These are phyloP conservation scores for Saccharomyces eubayanus DNA, from an alignment of 805 yeast species.

Conservation along the genomic window DNA sequence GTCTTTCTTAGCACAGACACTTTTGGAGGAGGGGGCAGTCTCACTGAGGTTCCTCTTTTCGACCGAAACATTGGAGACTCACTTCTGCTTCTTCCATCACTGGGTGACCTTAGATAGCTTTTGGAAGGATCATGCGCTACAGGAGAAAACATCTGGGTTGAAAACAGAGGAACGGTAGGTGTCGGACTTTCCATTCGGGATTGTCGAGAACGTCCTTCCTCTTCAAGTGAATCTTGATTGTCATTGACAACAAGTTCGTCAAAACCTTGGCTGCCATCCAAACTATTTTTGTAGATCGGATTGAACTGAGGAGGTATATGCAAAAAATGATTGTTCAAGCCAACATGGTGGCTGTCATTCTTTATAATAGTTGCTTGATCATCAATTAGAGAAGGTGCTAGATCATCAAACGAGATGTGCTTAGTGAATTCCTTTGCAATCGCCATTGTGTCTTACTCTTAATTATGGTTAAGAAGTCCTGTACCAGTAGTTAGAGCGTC, in stretches of 20 bases:
- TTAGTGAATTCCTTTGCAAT: slow-evolving; percentile 11
- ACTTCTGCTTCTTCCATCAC: slow-evolving; percentile 9
- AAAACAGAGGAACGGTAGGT: background rate
- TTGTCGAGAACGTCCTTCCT: background rate
- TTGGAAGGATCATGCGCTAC: background rate
- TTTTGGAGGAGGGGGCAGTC: slow-evolving; percentile 25
- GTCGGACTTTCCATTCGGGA: background rate
- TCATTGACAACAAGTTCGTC: background rate
- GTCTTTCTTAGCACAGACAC: slow-evolving; percentile 11
- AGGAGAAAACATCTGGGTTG: background rate
- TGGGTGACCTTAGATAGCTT: background rate
- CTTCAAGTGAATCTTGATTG: background rate
- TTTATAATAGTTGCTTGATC: slow-evolving; percentile 21
- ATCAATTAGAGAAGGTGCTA: slow-evolving; percentile 24
- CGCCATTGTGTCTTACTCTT: background rate
- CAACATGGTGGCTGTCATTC: slow-evolving; percentile 13
- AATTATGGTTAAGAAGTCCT: background rate
- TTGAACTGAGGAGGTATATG: slow-evolving; percentile 30
- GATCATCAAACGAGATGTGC: slow-evolving; percentile 29
- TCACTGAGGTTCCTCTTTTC: background rate
- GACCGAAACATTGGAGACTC: slow-evolving; percentile 8
- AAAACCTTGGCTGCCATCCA: background rate
- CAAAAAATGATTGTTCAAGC: slow-evolving; percentile 19
- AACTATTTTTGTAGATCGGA: slow-evolving; percentile 12
- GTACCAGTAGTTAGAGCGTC: background rate